phyloP scores from a whole-genome alignment of 2,329 filamentous ascomycete genomes.

The Rhinocladiella similis region DNA sequence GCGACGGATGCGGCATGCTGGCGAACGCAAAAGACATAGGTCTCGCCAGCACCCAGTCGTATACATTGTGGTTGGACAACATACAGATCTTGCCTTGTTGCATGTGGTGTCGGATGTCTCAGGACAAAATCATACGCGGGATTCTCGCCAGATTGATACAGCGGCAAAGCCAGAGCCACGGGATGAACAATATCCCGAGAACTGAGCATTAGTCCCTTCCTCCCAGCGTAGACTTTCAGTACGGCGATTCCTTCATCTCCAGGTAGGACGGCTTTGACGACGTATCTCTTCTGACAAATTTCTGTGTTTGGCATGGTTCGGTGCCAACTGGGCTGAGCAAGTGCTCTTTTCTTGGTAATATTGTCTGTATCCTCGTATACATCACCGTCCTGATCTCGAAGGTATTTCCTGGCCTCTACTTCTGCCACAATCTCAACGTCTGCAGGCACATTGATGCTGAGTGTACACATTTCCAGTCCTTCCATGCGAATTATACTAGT shows the following conservation, averaged over 20 bases:
- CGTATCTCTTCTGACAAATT: conserved; percentile 73
- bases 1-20: conserved; percentile 70
- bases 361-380: conserved; percentile 85
- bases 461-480: conserved; percentile 87
- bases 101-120: conserved; percentile 92
- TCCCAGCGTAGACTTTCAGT: conserved; percentile 90
- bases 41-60: conserved; percentile 88
- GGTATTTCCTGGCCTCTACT: conserved; percentile 80
- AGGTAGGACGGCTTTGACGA: conserved; percentile 86
- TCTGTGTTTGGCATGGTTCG: conserved; percentile 50
- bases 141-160: conserved; percentile 88
- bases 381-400: conserved; percentile 84
- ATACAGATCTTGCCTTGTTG: conserved; percentile 95
- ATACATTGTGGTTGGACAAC: conserved; percentile 94
- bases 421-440: conserved; percentile 93
- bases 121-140: conserved; percentile 91
- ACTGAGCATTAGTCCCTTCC: conserved; percentile 93
- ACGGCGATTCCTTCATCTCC: conserved; percentile 87
- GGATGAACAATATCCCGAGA: conserved; percentile 95
- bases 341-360: conserved; percentile 75
- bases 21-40: conserved; percentile 93
- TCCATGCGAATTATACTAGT: conserved; percentile 83
- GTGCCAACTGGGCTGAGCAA: conserved; percentile 91
- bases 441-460: conserved; percentile 81
- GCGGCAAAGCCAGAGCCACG: conserved; percentile 82